phyloP scores from a whole-genome alignment of 768 basidiomycete genomes.

The Phylloporus sp. region DNA sequence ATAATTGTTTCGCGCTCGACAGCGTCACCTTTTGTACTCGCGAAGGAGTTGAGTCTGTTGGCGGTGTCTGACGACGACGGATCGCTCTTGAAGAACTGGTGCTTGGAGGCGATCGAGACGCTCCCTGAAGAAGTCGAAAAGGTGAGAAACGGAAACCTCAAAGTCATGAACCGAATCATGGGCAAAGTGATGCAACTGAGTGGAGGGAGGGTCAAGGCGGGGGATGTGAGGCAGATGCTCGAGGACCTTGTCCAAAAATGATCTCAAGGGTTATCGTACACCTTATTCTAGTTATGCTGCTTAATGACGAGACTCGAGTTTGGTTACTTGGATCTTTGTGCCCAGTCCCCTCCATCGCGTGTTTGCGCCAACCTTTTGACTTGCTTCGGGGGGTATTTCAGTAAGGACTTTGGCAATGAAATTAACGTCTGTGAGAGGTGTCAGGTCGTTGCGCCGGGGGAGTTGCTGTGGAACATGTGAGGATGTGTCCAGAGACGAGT shows the following conservation, averaged over 20 bases:
- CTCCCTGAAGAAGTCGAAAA: conserved; percentile 67
- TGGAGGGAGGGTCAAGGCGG: conserved; percentile 75
- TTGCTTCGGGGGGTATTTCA: conserved; percentile 53
- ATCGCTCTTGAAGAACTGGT: conserved; percentile 48
- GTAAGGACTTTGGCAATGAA: conserved; percentile 75
- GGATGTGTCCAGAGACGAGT: background rate
- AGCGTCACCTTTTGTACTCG: conserved; percentile 41
- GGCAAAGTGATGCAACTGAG: conserved; percentile 73
- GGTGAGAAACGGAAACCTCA: conserved; percentile 59
- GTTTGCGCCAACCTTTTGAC: conserved; percentile 59
- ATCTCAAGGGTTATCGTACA: background rate
- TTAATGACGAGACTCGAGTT: conserved; percentile 9
- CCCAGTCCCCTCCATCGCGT: conserved; percentile 87
- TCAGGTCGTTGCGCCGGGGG: conserved; percentile 74
- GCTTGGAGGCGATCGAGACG: conserved; percentile 57
- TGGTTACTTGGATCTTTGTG: conserved; percentile 53
- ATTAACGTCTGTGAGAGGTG: conserved; percentile 81
- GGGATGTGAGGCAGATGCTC: conserved; percentile 48
- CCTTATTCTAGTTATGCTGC: background rate
- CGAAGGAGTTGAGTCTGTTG: conserved; percentile 45
- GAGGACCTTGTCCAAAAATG: conserved; percentile 38
- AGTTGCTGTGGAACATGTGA: conserved; percentile 45
- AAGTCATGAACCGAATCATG: conserved; percentile 59
- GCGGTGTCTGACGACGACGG: conserved; percentile 34
- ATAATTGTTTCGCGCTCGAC: conserved; percentile 49